Conservation (phyloP, 83 land plant genomes). For the Isoetes engelmannii region DNA sequence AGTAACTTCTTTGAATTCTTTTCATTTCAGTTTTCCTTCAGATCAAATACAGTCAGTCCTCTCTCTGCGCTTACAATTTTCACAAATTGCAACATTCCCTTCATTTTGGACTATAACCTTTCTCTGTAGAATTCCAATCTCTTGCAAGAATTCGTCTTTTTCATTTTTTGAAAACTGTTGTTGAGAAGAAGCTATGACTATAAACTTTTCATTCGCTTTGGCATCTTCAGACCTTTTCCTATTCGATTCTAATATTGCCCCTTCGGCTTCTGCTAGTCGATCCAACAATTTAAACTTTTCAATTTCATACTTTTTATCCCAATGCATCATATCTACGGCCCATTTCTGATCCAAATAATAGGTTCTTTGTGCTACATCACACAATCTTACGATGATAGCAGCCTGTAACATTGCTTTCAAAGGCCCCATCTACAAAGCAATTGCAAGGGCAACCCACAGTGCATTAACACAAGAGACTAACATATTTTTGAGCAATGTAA, state of each 20-base stretch:
- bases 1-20: not conserved
- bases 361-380: not conserved
- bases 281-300: constrained; percentile 13
- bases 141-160: constrained; percentile 3
- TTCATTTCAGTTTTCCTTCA: not conserved
- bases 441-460: too few species aligned
- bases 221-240: constrained; percentile 16
- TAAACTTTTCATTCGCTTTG: constrained; percentile 22
- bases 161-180: constrained; percentile 18
- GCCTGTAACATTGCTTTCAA: not conserved
- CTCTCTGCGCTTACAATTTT: constrained; percentile 2
- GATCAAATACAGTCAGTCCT: not conserved
- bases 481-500: too few species aligned
- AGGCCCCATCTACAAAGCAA: too few species aligned
- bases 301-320: not conserved
- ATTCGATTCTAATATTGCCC: constrained; percentile 10
- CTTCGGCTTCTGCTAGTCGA: not conserved
- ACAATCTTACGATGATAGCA: not conserved
- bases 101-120: not conserved
- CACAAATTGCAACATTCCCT: not conserved
- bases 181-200: constrained; percentile 15
- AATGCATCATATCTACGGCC: not conserved
- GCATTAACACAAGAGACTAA: too few species aligned
- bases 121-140: not conserved
- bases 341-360: not conserved